Percentiles rank a stretch among this genome's conserved stretches.
Evolutionary conservation across 192 early-diverging fungal species (phyloP).

Genomic region (Coemansia sp.): DNA sequence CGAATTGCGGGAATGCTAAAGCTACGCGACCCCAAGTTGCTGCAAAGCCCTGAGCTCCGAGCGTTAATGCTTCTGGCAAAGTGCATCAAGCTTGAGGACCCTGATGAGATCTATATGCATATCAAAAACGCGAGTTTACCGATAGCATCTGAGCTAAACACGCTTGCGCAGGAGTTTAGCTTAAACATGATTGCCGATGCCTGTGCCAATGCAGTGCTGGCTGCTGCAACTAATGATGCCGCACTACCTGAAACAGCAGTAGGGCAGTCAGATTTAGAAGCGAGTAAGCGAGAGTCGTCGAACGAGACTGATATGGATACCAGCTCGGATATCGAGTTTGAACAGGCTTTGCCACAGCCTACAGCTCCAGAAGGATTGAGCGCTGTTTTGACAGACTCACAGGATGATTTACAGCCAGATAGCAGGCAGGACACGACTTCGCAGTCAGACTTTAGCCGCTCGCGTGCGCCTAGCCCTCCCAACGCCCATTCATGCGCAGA

Average conservation of each 20-base stretch:
- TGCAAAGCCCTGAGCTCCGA: conserved; percentile 22
- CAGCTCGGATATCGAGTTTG: conserved; percentile 32
- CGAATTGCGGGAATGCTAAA: conserved; percentile 24
- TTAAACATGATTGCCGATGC: conserved; percentile 27
- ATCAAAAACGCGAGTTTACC: conserved; percentile 9
- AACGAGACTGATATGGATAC: conserved; percentile 35
- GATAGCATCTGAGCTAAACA: conserved; percentile 30
- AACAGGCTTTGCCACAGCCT: background rate
- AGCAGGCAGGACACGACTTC: background rate
- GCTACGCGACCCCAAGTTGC: conserved; percentile 28
- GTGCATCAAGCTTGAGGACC: conserved; percentile 31
- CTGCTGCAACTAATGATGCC: background rate
- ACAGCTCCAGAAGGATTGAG: too few relatives aligned
- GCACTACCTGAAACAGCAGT: background rate
- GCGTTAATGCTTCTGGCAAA: conserved; percentile 39
- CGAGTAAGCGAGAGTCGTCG: background rate
- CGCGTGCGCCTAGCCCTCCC: conserved; percentile 44
- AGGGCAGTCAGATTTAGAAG: background rate
- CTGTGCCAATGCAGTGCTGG: conserved; percentile 20
- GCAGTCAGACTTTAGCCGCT: conserved; percentile 19
- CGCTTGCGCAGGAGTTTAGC: conserved; percentile 35
- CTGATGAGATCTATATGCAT: conserved; percentile 11
- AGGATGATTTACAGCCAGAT: too few relatives aligned
- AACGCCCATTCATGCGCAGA: conserved; percentile 17
- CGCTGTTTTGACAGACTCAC: too few relatives aligned